Base-by-base conservation (phyloP, 2,329 filamentous ascomycete genomes). In the Gliomastix tumulicola region DNA sequence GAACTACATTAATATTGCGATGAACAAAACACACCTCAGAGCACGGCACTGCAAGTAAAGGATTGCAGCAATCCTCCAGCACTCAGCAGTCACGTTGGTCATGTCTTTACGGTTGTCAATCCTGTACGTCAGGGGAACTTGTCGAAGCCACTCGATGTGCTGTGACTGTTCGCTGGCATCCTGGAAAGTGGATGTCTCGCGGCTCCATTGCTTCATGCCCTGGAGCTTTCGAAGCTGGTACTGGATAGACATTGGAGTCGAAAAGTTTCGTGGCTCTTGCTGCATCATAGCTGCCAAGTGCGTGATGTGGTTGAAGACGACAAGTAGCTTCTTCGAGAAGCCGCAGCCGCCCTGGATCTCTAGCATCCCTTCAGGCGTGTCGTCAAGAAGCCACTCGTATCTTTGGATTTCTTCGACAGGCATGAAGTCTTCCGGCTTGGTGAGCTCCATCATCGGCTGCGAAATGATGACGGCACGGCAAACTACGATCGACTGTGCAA, bases 331-430 rank as follows among this genome's bases (percentile, higher is more conserved):
- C 35, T 60, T 62, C 0, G 61, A 65, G 38, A 65, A 65, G 9
- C 62, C 62, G 32, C 61, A 65, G 1, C 59, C 61, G 8, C 62
- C 62, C 32, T 65, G 62, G 5, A 65, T 60, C 35, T 62, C 50
- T 22, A 52, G 55, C 42, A 57, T 54, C 10, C 62, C 57, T 15
- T 39, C 42, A 22, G 53, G 47, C 1, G 51, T 54, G 4, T 60
- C 61, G 30, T 64, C 62, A 1, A 62, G 47, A 8, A 65, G 51
- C 58, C 62, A 65, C 7, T 50, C 54, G 34, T 65, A 65, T 18
- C 59, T 50, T 4, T 46, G 40, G 2, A 54, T 41, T 34, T 61
- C 53, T 9, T 44, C 38, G 19, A 52, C 40, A 1, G 50, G 46
- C 16, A 59, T 46, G 17, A 61, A 53, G 3, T 45, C 46, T 8